Percentiles rank a stretch among this genome's conserved stretches.
phyloP scores from a whole-genome alignment of 306 rosid genomes.

The Quercus wislizeni region DNA sequence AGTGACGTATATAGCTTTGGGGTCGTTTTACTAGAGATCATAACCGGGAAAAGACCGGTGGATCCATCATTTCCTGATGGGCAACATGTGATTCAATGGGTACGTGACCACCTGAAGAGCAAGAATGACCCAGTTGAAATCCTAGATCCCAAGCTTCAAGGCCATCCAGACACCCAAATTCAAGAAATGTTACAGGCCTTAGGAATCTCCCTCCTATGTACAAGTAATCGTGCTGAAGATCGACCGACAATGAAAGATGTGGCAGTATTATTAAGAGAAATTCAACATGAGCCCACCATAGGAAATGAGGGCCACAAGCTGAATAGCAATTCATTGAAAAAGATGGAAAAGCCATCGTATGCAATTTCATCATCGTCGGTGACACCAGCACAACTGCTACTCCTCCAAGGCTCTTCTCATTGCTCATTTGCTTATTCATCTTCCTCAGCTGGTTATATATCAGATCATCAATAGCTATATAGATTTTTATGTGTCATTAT shows the following conservation, averaged over 20 bases:
- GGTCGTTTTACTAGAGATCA: constrained; percentile 75
- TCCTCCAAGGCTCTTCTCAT: constrained; percentile 55
- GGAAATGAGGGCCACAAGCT: constrained; percentile 54
- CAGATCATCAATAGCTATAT: constrained; percentile 31
- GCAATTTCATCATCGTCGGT: constrained; percentile 44
- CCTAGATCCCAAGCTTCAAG: constrained; percentile 74
- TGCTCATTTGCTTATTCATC: constrained; percentile 67
- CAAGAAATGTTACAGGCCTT: constrained; percentile 87
- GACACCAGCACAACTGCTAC: constrained; percentile 54
- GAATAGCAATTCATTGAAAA: constrained; percentile 16
- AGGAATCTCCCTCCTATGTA: constrained; percentile 74
- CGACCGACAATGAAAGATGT: constrained; percentile 96
- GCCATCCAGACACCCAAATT: constrained; percentile 64
- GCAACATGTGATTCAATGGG: constrained; percentile 81
- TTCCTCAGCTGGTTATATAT: constrained; percentile 44
- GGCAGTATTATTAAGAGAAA: constrained; percentile 71
- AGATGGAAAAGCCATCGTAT: constrained; percentile 33
- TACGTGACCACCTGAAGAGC: constrained; percentile 62
- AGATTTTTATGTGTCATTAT: not conserved
- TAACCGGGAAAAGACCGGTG: constrained; percentile 78
- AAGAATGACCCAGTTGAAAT: constrained; percentile 68
- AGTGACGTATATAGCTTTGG: constrained; percentile 91
- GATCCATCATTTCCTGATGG: constrained; percentile 76
- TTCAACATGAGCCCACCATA: constrained; percentile 46
- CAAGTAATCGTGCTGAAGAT: constrained; percentile 68